These are phyloP conservation scores for Claviceps humidiphila DNA, from an alignment of 2,329 filamentous ascomycete genomes.

Conservation along the genomic window DNA sequence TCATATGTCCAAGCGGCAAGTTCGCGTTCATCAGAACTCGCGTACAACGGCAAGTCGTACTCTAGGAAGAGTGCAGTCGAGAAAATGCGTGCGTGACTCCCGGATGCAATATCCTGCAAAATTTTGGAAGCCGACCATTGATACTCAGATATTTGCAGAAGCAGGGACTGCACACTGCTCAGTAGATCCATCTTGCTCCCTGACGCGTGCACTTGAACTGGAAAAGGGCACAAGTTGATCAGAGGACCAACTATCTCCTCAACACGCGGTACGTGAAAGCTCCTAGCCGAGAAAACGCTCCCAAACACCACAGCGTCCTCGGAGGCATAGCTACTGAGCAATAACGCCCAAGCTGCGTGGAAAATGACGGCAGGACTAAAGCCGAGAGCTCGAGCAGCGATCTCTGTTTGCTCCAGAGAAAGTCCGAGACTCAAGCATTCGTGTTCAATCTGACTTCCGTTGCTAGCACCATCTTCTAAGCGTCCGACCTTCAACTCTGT, in stretches of 20 bases:
- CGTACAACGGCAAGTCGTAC: neutral
- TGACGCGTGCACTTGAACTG: neutral
- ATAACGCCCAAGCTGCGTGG: neutral
- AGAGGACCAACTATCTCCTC: neutral
- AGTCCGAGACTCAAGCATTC: neutral
- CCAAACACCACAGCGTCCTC: neutral
- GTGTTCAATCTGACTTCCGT: neutral
- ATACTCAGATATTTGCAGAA: neutral
- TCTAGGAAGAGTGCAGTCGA: neutral
- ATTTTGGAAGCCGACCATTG: neutral
- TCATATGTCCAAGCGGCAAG: neutral
- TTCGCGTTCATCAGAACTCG: neutral
- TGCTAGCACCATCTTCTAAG: neutral
- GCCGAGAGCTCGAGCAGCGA: neutral
- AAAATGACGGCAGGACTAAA: neutral
- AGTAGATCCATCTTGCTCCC: neutral
- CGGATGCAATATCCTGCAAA: neutral
- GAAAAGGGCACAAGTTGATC: neutral
- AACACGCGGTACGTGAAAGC: neutral
- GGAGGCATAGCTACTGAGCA: neutral
- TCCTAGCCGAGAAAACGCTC: neutral
- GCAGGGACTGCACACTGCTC: neutral
- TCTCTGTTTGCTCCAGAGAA: neutral
- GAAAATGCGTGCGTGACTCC: neutral
- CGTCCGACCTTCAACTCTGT: neutral